Evolutionary conservation across 805 yeast species (phyloP), one percentile per base, ranked within the genome.

Genomic region (Yamadazyma scolyti): DNA sequence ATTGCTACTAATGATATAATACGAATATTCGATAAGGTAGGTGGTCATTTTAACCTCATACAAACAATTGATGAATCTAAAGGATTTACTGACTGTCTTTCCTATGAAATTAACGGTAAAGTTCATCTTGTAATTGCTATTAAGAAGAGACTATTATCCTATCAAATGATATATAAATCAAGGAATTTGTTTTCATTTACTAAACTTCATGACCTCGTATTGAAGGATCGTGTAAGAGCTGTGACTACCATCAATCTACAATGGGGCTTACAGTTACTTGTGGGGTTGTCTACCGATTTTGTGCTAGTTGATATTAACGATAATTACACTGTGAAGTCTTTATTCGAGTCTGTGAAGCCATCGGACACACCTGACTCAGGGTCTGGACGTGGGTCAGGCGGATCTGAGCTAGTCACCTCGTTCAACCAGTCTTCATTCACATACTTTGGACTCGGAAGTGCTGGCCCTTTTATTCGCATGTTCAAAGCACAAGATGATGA

Each of bases 391-490:
- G n/a, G n/a, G n/a, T n/a, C 46, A 3, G 26, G 44, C 4, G 56
- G 51, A 18, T 50, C 52, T 16, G 53, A 52, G 12, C 27, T 44
- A 2, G 37, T 30, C 17, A 28, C 51, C 47, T 16, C 42, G 40
- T 27, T 45, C 58, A 14, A 37, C 18, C 42, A 36, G 11, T 36
- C 31, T 17, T 48, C 68, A 6, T 62, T 65, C 41, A 51, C 58
- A 36, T 65, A 65, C 40, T 65, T 65, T 42, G 68, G 68, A 6
- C 44, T 64, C 15, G 45, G 56, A 2, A 30, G 32, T 13, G 35
- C 53, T 3, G 60, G 60, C 2, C 64, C 67, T 2, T 33, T 42
- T 3, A 43, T 47, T 2, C 43, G 46, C 38, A 46, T 56, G 16
- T 35, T 61, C 4, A 38, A 31, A 11, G 25, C 39, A 5, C 27